A percentile compares a stretch with the other conserved stretches of the same genome.
Conservation (phyloP, 169 alveolate genomes). For the Plasmodium fragile region DNA sequence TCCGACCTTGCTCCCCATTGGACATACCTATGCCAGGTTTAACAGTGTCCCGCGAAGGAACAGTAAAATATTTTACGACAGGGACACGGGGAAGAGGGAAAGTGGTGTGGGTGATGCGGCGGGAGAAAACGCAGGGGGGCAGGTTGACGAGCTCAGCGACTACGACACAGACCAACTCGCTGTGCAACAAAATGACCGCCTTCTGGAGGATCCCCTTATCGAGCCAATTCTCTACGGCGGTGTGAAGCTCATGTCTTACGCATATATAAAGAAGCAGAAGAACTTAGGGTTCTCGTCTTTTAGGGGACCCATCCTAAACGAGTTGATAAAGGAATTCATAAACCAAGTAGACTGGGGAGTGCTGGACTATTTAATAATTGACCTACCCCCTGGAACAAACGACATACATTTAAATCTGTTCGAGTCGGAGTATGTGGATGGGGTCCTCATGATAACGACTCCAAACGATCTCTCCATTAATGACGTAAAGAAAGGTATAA, state of each 20-base stretch:
- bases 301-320: conserved; percentile 97
- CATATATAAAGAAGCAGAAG: conserved; percentile 26
- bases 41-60: background rate
- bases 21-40: conserved; percentile 80
- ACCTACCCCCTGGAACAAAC: conserved; percentile 99
- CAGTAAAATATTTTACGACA: conserved; percentile 42
- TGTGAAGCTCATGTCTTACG: conserved; percentile 83
- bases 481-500: conserved; percentile 96
- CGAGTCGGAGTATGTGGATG: conserved; percentile 91
- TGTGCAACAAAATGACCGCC: background rate
- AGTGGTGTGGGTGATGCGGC: no score
- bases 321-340: conserved; percentile 92
- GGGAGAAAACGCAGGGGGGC: background rate
- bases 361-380: conserved; percentile 97
- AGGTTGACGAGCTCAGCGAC: background rate
- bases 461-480: conserved; percentile 93
- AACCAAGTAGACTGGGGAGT: conserved; percentile 97
- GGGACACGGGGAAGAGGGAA: background rate
- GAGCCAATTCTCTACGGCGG: conserved; percentile 81
- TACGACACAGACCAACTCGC: background rate
- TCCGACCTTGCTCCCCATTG: conserved; percentile 92
- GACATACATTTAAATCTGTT: conserved; percentile 97
- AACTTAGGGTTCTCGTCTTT: conserved; percentile 87
- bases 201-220: conserved; percentile 8
- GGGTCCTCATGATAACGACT: conserved; percentile 91